phyloP scores from a whole-genome alignment of 345 rosid genomes.

The Euphorbia lathyris region DNA sequence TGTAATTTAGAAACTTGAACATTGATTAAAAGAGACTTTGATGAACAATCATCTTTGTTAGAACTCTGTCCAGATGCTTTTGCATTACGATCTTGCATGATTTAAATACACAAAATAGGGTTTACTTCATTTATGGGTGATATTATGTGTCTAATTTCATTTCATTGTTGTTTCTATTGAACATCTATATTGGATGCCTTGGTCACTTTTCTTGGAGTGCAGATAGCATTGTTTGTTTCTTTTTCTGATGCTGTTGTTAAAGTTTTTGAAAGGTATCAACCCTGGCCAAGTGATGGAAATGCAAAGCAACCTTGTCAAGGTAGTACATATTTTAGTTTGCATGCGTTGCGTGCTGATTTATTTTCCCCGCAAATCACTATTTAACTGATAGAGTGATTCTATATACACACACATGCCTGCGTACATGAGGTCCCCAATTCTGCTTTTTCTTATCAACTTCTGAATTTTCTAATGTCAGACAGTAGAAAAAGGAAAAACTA shows the following conservation, averaged over 20 bases:
- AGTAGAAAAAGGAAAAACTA: background rate
- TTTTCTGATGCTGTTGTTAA: slow-evolving; percentile 72
- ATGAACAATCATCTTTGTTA: too few relatives aligned
- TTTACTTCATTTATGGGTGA: background rate
- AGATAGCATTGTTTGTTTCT: slow-evolving; percentile 81
- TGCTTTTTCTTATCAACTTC: background rate
- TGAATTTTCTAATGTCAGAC: background rate
- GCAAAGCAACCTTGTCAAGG: slow-evolving; percentile 68
- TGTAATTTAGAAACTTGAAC: slow-evolving; percentile 12
- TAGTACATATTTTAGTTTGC: slow-evolving; percentile 27
- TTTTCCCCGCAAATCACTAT: background rate
- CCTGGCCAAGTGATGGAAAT: slow-evolving; percentile 51
- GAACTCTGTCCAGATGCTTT: background rate
- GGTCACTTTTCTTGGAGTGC: slow-evolving; percentile 22
- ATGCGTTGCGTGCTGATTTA: background rate
- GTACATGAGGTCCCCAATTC: background rate
- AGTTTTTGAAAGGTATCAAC: slow-evolving; percentile 53
- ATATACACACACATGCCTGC: background rate
- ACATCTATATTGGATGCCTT: slow-evolving; percentile 2
- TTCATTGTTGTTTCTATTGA: background rate
- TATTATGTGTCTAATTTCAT: background rate
- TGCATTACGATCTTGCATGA: background rate
- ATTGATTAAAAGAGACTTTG: background rate
- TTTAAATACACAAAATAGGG: slow-evolving; percentile 1
- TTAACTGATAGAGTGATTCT: background rate